A percentile compares a stretch with the other conserved stretches of the same genome.
phyloP scores from a whole-genome alignment of 1,284 basidiomycete species.

The Earliella scabrosa region DNA sequence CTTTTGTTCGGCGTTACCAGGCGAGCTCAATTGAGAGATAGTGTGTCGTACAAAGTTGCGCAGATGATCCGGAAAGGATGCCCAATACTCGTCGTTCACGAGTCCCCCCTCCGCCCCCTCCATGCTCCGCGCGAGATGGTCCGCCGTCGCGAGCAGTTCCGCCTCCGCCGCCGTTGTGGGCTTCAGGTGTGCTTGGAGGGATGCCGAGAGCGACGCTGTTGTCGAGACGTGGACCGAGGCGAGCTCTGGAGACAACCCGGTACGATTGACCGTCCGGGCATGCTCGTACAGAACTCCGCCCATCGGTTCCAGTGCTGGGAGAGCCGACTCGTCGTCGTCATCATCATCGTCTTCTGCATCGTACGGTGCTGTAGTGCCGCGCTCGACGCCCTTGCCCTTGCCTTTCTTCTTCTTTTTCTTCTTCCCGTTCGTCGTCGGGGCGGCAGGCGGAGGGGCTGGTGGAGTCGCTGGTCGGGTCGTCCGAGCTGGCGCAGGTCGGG shows the following conservation, averaged over 20 bases:
- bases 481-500: constrained; percentile 19
- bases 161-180: constrained; percentile 47
- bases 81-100: constrained; percentile 55
- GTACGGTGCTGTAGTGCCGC: constrained; percentile 15
- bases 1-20: constrained; percentile 43
- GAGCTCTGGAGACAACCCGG: constrained; percentile 47
- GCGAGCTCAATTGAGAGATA: constrained; percentile 35
- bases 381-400: constrained; percentile 44
- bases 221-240: constrained; percentile 54
- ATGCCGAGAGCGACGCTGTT: constrained; percentile 47
- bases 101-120: constrained; percentile 46
- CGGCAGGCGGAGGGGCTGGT: constrained; percentile 12
- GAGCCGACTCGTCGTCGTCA: constrained; percentile 36
- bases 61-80: constrained; percentile 54
- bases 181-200: constrained; percentile 39
- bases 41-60: constrained; percentile 53
- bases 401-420: constrained; percentile 54
- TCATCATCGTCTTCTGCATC: constrained; percentile 29
- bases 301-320: constrained; percentile 33
- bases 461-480: constrained; percentile 22
- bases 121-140: constrained; percentile 60
- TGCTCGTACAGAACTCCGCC: constrained; percentile 30
- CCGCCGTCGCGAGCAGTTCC: constrained; percentile 57
- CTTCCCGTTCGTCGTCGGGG: constrained; percentile 23
- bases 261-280: constrained; percentile 31